These are phyloP conservation scores for Echinosophora koreensis DNA, from an alignment of 306 rosid species.

Conservation along the genomic window DNA sequence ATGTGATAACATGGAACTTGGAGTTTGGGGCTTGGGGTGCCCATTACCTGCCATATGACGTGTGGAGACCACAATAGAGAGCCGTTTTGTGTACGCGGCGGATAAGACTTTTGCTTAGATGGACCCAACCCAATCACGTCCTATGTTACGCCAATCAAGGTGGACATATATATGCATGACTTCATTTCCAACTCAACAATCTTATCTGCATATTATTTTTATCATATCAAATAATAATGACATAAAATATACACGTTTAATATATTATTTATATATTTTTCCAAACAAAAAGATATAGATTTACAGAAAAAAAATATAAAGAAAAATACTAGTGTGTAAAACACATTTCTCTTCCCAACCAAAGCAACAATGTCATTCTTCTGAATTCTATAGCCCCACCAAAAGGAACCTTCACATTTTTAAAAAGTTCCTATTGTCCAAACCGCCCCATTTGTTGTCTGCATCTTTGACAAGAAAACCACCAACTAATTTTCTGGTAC, in stretches of 20 bases:
- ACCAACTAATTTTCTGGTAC: not conserved
- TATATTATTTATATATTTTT: too few relatives aligned
- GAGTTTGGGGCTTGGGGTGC: too few relatives aligned
- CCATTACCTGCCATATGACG: not conserved
- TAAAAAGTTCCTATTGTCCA: not conserved
- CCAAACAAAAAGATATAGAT: too few relatives aligned
- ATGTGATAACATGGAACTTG: too few relatives aligned
- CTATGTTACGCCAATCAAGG: conserved; percentile 14
- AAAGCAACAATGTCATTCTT: conserved; percentile 35
- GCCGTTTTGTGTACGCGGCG: not conserved
- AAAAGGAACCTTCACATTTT: conserved; percentile 6
- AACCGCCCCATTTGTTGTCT: not conserved
- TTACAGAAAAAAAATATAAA: too few relatives aligned
- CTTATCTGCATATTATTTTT: not conserved
- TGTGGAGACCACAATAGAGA: not conserved
- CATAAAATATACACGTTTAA: too few relatives aligned
- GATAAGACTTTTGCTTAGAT: conserved; percentile 35
- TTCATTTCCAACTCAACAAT: not conserved
- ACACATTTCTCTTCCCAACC: not conserved
- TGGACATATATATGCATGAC: not conserved
- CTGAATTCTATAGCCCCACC: conserved; percentile 34
- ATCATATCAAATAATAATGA: too few relatives aligned
- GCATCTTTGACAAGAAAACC: not conserved
- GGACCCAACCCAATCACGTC: conserved; percentile 33
- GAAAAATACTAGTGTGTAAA: not conserved